Evolutionary conservation across 208 protist genomes (phyloP), one percentile per base, ranked within the genome.

Genomic region (Trypanosoma mega): DNA sequence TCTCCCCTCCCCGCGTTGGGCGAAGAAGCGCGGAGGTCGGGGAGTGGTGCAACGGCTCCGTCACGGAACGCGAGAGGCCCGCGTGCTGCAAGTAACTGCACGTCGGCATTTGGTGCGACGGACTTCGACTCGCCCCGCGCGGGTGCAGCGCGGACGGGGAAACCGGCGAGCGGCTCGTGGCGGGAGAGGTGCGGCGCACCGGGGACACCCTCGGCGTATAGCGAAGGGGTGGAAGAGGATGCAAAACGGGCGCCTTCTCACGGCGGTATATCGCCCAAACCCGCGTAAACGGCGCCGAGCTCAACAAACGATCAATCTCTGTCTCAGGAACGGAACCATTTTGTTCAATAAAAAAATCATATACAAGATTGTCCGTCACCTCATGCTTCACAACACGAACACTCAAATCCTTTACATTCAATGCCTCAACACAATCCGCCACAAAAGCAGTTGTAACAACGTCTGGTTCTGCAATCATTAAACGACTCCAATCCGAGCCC

Each of bases 291-390:
- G 75, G 63, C 24, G 74, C 72, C 12, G 9, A 20, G n/a, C 72
- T 66, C 41, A 89, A 53, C 63, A 68, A 50, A 2, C 59, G 21
- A 26, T 89, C 78, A 31, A 85, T 73, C 3, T 62, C 55, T 1
- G 36, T 51, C 44, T 78, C 74, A 16, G 67, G 68, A 8, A 76
- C 30, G 11, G 41, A 49, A 26, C 1, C 45, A 9, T 53, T 45
- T 46, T 89, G 78, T 3, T 74, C 73, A 12, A 80, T 74, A 48
- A 79, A 75, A 45, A 89, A 89, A 47, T 78, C 76, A 23, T 85
- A 62, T 1, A 86, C 69, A 44, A 86, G 76, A 33, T 77, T 76
- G 33, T 85, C 69, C 6, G 52, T 65, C 3, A 84, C 63, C 14
- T 62, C 46, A 53, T 76, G 78, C 61, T 75, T 70, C 21, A 65